Conservation (phyloP, 805 yeast species). For the Nakazawaea wickerhamii region DNA sequence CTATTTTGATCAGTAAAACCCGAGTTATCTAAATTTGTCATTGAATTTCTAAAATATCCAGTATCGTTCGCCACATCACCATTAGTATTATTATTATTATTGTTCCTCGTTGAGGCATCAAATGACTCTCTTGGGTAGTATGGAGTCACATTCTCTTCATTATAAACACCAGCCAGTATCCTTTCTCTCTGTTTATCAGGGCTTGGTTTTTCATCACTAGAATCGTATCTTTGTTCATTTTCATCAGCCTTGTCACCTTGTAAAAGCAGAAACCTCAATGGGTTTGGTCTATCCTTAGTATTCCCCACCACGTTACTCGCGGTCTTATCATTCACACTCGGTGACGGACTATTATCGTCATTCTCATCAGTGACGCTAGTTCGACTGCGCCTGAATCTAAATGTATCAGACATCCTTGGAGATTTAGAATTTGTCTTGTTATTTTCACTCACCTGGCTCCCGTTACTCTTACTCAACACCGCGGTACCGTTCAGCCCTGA, state of each 20-base stretch:
- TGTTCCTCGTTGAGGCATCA: background rate
- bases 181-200: constrained; percentile 1
- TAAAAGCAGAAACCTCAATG: background rate
- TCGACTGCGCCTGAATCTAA: background rate
- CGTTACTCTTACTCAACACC: too few relatives aligned
- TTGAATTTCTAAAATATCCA: background rate
- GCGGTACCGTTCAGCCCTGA: too few relatives aligned
- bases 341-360: background rate
- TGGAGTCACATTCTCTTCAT: background rate
- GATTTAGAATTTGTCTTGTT: background rate
- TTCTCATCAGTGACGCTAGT: background rate
- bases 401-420: background rate
- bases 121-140: background rate
- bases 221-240: background rate
- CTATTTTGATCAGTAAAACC: background rate
- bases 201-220: background rate
- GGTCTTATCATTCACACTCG: background rate
- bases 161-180: background rate
- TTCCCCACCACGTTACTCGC: background rate
- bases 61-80: background rate
- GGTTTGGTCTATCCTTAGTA: constrained; percentile 4
- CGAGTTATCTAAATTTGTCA: background rate
- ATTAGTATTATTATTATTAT: background rate
- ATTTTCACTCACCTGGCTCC: background rate
- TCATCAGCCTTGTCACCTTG: constrained; percentile 9